These are phyloP conservation scores for Penicillium pulvis DNA, from an alignment of 495 filamentous ascomycete genomes.

Conservation along the genomic window DNA sequence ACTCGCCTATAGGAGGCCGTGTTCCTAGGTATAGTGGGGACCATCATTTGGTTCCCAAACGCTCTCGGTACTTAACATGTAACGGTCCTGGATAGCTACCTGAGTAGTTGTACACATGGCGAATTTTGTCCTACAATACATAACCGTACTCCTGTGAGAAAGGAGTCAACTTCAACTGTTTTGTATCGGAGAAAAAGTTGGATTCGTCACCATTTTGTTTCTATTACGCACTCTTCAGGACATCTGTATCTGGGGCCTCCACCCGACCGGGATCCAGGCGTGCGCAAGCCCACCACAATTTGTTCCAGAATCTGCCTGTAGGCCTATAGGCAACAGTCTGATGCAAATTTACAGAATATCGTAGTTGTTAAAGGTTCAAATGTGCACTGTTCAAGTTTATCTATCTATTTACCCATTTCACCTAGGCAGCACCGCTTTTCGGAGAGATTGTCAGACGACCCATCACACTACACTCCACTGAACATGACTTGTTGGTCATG, in stretches of 20 bases:
- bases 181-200: not conserved
- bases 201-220: not conserved
- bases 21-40: not conserved
- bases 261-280: constrained; percentile 13
- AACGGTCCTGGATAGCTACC: not conserved
- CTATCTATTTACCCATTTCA: not conserved
- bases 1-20: not conserved
- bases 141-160: not conserved
- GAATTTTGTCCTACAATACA: not conserved
- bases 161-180: not conserved
- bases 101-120: constrained; percentile 1
- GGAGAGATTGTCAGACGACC: not conserved
- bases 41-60: not conserved
- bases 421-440: not conserved
- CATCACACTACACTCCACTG: not conserved
- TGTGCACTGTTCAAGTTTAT: not conserved
- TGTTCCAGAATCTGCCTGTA: constrained; percentile 4
- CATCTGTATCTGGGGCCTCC: constrained; percentile 3
- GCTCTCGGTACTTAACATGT: not conserved
- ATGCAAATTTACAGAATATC: not conserved
- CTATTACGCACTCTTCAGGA: constrained; percentile 2
- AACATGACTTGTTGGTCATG: not conserved
- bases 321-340: constrained; percentile 10
- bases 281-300: constrained; percentile 3
- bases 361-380: not conserved